phyloP scores from a whole-genome alignment of 2,329 filamentous ascomycete genomes.

The Gaeumannomyces sp. region DNA sequence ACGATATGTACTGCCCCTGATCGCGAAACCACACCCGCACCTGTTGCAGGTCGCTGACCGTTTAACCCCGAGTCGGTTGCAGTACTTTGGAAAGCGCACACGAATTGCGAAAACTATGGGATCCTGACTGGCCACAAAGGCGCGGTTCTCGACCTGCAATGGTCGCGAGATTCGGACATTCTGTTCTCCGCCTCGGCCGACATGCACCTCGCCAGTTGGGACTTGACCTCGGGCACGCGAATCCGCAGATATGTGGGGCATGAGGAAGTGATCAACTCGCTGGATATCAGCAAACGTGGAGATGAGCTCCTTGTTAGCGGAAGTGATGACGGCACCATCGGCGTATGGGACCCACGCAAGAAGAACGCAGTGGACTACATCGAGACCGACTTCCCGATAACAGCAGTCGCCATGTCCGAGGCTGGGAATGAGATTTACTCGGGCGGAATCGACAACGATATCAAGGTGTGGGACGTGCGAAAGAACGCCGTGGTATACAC shows the following conservation, averaged over 20 bases:
- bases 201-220: conserved; percentile 90
- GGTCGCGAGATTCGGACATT: conserved; percentile 89
- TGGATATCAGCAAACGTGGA: conserved; percentile 83
- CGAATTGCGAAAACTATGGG: conserved; percentile 91
- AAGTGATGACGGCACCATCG: conserved; percentile 89
- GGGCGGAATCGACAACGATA: conserved; percentile 93
- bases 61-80: neutral
- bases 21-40: neutral
- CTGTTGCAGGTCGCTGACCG: conserved; percentile 3
- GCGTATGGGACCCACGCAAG: conserved; percentile 90
- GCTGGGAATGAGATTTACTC: conserved; percentile 94
- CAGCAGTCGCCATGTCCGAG: conserved; percentile 83
- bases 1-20: conserved; percentile 61
- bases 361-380: conserved; percentile 86
- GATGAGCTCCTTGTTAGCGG: conserved; percentile 87
- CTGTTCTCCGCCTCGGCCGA: conserved; percentile 92
- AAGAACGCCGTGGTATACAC: conserved; percentile 86
- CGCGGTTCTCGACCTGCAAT: conserved; percentile 86
- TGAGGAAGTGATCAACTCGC: conserved; percentile 88
- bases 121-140: conserved; percentile 82
- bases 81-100: conserved; percentile 94
- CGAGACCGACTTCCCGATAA: conserved; percentile 86
- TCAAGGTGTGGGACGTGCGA: conserved; percentile 93
- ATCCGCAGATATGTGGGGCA: conserved; percentile 91
- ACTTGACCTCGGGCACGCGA: conserved; percentile 82